phyloP scores from a whole-genome alignment of 23 red algal species.

The Gracilaria domingensis region DNA sequence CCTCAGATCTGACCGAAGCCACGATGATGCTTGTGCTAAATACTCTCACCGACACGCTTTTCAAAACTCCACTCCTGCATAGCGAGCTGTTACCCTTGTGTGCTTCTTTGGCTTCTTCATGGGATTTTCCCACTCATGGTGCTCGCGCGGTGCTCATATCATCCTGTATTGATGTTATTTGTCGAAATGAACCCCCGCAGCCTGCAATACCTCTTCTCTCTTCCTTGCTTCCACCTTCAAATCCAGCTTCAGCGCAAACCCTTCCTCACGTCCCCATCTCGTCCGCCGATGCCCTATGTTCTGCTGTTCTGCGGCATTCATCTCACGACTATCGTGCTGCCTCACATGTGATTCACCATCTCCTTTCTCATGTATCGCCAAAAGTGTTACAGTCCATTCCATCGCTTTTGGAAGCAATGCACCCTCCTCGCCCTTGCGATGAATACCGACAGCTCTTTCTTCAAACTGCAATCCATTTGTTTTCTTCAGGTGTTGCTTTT shows the following conservation, averaged over 20 bases:
- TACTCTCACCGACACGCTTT: constrained; percentile 10
- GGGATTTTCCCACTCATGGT: background rate
- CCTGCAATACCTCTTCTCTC: constrained; percentile 15
- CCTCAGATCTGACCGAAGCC: background rate
- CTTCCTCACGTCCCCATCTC: background rate
- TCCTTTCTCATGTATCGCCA: background rate
- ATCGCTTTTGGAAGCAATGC: constrained; percentile 12
- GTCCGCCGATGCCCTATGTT: constrained; percentile 8
- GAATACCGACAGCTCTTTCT: background rate
- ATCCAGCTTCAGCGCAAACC: background rate
- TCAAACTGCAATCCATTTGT: constrained; percentile 7
- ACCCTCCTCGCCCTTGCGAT: constrained; percentile 11
- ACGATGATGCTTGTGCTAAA: background rate
- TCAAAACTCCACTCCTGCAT: background rate
- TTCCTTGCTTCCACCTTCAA: background rate
- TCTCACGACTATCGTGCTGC: background rate
- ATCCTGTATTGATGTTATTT: background rate
- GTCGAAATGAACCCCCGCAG: background rate
- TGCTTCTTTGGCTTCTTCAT: background rate
- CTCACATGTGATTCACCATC: background rate
- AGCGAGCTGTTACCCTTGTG: background rate
- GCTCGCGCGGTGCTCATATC: constrained; percentile 14
- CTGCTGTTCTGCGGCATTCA: background rate
- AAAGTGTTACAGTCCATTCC: background rate
- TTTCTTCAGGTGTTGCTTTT: background rate